Conservation (phyloP, 441 rosid genomes). For the Viola pubescens region DNA sequence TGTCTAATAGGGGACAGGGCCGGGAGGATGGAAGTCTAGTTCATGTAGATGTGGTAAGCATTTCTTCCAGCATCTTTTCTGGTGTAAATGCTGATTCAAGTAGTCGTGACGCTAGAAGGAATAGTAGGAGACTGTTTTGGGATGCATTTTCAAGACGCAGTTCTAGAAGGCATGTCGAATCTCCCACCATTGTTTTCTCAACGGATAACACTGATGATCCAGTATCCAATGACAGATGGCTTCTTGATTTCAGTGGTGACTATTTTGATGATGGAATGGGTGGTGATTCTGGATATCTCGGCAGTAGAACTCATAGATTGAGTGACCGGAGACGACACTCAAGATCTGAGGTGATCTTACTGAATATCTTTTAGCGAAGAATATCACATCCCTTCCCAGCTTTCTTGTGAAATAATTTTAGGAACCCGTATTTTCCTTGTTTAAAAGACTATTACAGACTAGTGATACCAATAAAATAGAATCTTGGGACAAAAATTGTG, state of each 20-base stretch:
- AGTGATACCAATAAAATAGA: too few species aligned
- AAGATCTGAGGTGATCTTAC: slow-evolving; percentile 50
- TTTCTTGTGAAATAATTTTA: too few species aligned
- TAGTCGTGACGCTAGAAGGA: slow-evolving; percentile 39
- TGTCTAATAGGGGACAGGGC: slow-evolving; percentile 36
- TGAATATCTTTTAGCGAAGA: not conserved
- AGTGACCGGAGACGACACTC: slow-evolving; percentile 42
- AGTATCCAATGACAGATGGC: slow-evolving; percentile 49
- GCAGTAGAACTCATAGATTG: slow-evolving; percentile 41
- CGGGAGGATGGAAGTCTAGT: slow-evolving; percentile 34
- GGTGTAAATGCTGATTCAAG: slow-evolving; percentile 29
- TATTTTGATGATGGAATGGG: slow-evolving; percentile 32
- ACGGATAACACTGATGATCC: slow-evolving; percentile 34
- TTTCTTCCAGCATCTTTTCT: slow-evolving; percentile 45
- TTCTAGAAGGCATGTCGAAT: slow-evolving; percentile 35
- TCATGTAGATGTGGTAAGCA: slow-evolving; percentile 46
- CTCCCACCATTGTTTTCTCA: slow-evolving; percentile 35
- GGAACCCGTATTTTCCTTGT: too few species aligned
- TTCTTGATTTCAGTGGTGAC: slow-evolving; percentile 40
- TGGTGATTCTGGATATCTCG: slow-evolving; percentile 39
- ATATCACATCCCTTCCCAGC: not conserved
- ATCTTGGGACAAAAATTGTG: too few species aligned
- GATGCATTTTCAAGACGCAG: slow-evolving; percentile 52
- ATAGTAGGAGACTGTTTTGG: slow-evolving; percentile 44
- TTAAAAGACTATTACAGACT: too few species aligned